Conservation (phyloP, 345 rosid genomes). For the Citrus cavaleriei region DNA sequence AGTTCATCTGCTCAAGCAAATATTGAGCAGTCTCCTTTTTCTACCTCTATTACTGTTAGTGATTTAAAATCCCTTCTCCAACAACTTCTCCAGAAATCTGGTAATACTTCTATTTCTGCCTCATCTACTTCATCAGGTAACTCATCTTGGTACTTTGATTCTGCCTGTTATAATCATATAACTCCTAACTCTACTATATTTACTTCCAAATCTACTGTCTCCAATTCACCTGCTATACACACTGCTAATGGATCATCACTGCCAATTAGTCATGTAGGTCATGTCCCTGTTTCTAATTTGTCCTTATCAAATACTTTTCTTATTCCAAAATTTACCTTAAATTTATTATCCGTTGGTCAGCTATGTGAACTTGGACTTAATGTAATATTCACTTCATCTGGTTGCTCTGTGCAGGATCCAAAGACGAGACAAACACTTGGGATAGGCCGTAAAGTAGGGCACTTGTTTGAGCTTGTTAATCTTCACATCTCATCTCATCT, state of each 20-base stretch:
- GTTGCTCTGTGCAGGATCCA: background rate
- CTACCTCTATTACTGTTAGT: too few relatives aligned
- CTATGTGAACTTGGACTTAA: slow-evolving; percentile 1
- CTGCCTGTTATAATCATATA: background rate
- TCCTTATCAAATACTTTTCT: background rate
- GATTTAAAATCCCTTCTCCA: background rate
- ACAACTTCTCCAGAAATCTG: background rate
- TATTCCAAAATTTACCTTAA: slow-evolving; percentile 4
- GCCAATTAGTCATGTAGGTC: background rate
- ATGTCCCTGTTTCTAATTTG: background rate
- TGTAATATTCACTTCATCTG: background rate
- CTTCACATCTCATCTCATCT: background rate
- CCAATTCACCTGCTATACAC: background rate
- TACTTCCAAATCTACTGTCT: background rate
- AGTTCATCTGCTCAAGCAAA: too few relatives aligned
- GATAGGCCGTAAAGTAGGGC: background rate
- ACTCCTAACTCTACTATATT: background rate
- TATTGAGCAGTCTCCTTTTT: too few relatives aligned
- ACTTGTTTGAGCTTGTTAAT: slow-evolving; percentile 4
- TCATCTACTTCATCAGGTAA: background rate
- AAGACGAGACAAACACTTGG: slow-evolving; percentile 4
- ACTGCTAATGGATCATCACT: background rate
- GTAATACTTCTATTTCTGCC: background rate
- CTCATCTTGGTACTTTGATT: background rate
- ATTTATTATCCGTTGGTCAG: background rate